Conservation (phyloP, 139 green algal species). For the Klebsormidium nitens region DNA sequence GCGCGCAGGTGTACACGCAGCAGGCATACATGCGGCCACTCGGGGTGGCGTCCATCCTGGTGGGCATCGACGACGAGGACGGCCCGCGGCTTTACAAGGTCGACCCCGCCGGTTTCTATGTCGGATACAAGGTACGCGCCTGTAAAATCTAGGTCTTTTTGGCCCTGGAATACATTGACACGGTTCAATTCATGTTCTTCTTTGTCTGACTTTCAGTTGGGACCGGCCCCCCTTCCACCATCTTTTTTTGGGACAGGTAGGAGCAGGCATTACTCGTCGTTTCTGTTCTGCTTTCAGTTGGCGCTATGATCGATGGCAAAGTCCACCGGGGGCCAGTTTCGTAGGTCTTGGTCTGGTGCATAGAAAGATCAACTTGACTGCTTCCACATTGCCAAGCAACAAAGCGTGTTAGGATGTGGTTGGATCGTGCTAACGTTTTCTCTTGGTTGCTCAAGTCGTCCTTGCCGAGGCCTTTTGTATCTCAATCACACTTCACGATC, state of each 20-base stretch:
- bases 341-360: too few species aligned
- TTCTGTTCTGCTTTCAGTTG: slow-evolving; percentile 3
- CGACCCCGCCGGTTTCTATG: slow-evolving; percentile 95
- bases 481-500: too few species aligned
- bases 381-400: too few species aligned
- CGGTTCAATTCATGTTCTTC: not conserved
- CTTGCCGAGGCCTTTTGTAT: too few species aligned
- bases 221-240: not conserved
- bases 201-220: not conserved
- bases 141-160: too few species aligned
- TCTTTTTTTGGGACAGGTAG: not conserved
- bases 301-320: too few species aligned
- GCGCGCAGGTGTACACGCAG: slow-evolving; percentile 97
- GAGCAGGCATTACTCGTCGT: not conserved
- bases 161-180: too few species aligned
- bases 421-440: too few species aligned
- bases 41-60: slow-evolving; percentile 65
- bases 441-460: too few species aligned
- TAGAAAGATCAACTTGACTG: too few species aligned
- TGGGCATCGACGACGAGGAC: slow-evolving; percentile 89
- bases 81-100: slow-evolving; percentile 95
- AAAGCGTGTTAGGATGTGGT: too few species aligned
- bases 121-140: slow-evolving; percentile 86
- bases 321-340: too few species aligned
- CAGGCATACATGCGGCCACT: slow-evolving; percentile 53